Evolutionary conservation across 176 grass and related monocot genomes (phyloP).

Genomic region (bread wheat (Triticum aestivum)): DNA sequence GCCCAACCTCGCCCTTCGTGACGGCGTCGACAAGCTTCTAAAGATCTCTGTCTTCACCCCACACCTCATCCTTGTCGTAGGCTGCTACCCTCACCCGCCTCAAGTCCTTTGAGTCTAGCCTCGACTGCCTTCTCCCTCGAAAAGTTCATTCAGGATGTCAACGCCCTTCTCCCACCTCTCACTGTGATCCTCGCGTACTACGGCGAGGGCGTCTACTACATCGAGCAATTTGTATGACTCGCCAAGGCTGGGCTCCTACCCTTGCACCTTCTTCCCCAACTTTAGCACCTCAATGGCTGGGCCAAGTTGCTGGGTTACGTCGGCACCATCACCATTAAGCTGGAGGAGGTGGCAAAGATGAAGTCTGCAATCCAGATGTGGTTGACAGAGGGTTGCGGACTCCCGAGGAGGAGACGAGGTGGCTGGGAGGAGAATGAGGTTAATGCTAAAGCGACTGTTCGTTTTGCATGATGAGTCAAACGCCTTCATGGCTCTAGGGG

Average conservation of each 20-base stretch:
- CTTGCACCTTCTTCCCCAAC: conserved; percentile 31
- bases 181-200: conserved; percentile 45
- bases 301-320: conserved; percentile 56
- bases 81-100: conserved; percentile 38
- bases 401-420: too few species aligned
- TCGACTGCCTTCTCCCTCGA: conserved; percentile 81
- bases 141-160: conserved; percentile 82
- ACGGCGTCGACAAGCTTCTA: conserved; percentile 91
- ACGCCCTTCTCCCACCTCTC: conserved; percentile 44
- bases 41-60: conserved; percentile 87
- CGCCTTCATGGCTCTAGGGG: too few species aligned
- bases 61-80: conserved; percentile 55
- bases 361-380: conserved; percentile 34
- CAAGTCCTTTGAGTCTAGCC: conserved; percentile 75
- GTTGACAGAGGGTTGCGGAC: neutral
- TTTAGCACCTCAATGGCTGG: conserved; percentile 53
- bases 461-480: too few species aligned
- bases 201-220: conserved; percentile 58
- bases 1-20: conserved; percentile 43
- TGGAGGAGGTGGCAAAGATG: conserved; percentile 44
- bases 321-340: conserved; percentile 51
- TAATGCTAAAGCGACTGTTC: too few species aligned
- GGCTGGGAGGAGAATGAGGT: too few species aligned
- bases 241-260: conserved; percentile 59
- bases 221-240: conserved; percentile 64